phyloP scores from a whole-genome alignment of 345 rosid genomes.

The Hibiscus syriacus region DNA sequence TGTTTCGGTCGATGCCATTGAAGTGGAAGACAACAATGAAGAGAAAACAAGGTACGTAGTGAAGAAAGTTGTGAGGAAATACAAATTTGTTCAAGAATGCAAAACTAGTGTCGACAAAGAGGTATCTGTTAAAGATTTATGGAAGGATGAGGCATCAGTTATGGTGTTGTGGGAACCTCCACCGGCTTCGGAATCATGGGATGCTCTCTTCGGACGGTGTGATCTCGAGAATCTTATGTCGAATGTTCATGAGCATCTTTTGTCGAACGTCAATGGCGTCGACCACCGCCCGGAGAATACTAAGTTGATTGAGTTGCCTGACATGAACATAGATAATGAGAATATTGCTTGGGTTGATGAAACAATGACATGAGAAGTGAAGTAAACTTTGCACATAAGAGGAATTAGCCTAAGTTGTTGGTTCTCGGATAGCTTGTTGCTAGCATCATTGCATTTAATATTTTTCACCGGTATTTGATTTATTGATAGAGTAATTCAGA shows the following conservation, averaged over 20 bases:
- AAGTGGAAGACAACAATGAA: not conserved
- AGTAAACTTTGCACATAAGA: not conserved
- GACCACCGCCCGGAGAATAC: not conserved
- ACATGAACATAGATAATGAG: not conserved
- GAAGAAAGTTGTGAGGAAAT: constrained; percentile 9
- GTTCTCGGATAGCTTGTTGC: too few species aligned
- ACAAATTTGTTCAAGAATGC: not conserved
- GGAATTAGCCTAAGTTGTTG: too few species aligned
- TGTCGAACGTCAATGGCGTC: not conserved
- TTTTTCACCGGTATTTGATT: too few species aligned
- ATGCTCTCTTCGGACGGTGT: not conserved
- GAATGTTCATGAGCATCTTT: not conserved
- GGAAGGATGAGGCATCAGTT: too few species aligned
- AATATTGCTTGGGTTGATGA: constrained; percentile 1
- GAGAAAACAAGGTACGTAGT: not conserved
- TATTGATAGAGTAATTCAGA: too few species aligned
- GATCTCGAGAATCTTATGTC: not conserved
- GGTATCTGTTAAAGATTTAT: not conserved
- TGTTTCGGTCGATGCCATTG: constrained; percentile 3
- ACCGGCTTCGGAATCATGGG: not conserved
- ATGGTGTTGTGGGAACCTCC: too few species aligned
- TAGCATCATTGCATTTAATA: too few species aligned
- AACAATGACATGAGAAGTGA: not conserved
- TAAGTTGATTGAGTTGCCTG: not conserved
- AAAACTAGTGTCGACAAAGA: not conserved